A percentile compares a stretch with the other conserved stretches of the same genome.
Evolutionary conservation across 768 basidiomycete genomes (phyloP).

Genomic region (Hysterangium stoloniferum): DNA sequence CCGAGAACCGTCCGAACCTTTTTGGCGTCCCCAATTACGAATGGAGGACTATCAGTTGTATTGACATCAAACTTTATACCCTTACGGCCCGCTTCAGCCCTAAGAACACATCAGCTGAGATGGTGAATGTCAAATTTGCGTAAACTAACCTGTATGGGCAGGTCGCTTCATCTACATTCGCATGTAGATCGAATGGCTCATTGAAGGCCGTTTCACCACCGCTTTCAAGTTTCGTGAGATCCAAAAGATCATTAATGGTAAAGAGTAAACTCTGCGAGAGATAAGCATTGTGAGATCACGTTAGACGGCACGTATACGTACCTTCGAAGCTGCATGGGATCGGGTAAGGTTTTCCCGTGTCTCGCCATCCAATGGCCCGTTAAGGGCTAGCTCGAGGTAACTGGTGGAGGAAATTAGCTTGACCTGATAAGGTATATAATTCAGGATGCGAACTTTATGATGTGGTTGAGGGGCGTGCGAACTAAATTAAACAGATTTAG

Average conservation of each 20-base stretch:
- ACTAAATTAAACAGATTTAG: slow-evolving; percentile 29
- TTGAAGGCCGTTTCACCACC: slow-evolving; percentile 69
- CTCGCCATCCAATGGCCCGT: slow-evolving; percentile 64
- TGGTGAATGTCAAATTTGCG: not conserved
- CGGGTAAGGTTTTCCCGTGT: slow-evolving; percentile 66
- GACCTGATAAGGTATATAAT: not conserved
- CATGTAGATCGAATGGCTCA: slow-evolving; percentile 64
- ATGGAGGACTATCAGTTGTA: slow-evolving; percentile 43
- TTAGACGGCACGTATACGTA: slow-evolving; percentile 14
- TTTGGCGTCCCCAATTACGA: slow-evolving; percentile 61
- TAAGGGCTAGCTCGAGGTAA: slow-evolving; percentile 74
- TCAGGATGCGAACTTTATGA: slow-evolving; percentile 56
- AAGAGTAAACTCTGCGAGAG: slow-evolving; percentile 53
- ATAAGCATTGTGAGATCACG: not conserved
- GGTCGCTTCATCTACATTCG: slow-evolving; percentile 54
- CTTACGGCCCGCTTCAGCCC: slow-evolving; percentile 56
- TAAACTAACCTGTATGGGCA: slow-evolving; percentile 37
- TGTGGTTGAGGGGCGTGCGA: slow-evolving; percentile 71
- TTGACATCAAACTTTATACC: slow-evolving; percentile 53
- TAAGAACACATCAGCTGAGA: slow-evolving; percentile 2
- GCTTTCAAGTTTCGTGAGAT: slow-evolving; percentile 69
- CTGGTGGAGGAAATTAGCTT: slow-evolving; percentile 22
- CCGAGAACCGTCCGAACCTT: slow-evolving; percentile 73
- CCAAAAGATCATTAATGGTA: slow-evolving; percentile 78
- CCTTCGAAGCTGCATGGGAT: slow-evolving; percentile 72